Conservation (phyloP, 192 early-diverging fungal genomes). For the Mortierella antarctica region DNA sequence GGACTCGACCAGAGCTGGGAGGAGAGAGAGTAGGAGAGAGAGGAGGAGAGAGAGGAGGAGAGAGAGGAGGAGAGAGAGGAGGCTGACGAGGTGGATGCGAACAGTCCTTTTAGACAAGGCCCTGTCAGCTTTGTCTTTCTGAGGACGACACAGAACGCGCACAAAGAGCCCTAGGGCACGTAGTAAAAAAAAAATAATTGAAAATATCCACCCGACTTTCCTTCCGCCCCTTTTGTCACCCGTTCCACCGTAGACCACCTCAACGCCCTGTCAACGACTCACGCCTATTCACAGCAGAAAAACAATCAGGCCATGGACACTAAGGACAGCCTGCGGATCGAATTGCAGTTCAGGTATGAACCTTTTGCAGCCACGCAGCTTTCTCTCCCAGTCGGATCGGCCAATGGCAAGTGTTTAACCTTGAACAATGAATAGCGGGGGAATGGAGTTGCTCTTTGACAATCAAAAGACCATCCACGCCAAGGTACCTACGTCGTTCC, state of each 20-base stretch:
- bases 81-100: not conserved
- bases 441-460: slow-evolving; percentile 93
- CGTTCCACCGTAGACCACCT: no score
- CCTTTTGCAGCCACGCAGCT: not conserved
- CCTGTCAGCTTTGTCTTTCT: slow-evolving; percentile 24
- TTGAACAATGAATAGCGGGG: slow-evolving; percentile 69
- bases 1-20: no score
- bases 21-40: no score
- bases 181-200: no score
- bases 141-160: not conserved
- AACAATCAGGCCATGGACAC: not conserved
- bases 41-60: not conserved
- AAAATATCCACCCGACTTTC: no score
- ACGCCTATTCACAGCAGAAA: not conserved
- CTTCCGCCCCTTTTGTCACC: no score
- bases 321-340: slow-evolving; percentile 20
- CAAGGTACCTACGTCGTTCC: slow-evolving; percentile 57
- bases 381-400: not conserved
- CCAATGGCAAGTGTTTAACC: not conserved
- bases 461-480: slow-evolving; percentile 70
- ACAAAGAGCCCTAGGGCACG: no score
- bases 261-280: no score
- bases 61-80: not conserved
- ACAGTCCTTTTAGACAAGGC: not conserved
- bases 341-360: slow-evolving; percentile 49